Evolutionary conservation across 257 asterid species (phyloP).

Genomic region (Rhazya stricta): DNA sequence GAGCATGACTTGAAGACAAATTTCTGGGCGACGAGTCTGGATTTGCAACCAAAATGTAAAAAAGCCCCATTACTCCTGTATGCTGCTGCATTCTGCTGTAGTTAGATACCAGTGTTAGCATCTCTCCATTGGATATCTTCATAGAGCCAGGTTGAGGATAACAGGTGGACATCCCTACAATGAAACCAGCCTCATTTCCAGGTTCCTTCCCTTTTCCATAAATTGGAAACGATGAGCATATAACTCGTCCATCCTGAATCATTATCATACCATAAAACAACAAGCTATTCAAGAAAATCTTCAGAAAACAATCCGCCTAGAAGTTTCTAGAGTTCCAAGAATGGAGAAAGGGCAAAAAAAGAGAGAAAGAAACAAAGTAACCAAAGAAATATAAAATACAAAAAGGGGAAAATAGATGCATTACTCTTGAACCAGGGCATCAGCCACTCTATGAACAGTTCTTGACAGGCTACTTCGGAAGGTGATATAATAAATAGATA

Average conservation of each 20-base stretch:
- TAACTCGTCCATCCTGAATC: constrained; percentile 58
- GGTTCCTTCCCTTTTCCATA: constrained; percentile 68
- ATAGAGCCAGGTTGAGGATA: constrained; percentile 77
- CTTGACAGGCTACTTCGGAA: no score
- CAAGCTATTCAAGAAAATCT: not conserved
- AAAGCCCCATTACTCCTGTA: constrained; percentile 91
- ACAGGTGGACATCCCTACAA: constrained; percentile 86
- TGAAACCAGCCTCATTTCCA: constrained; percentile 82
- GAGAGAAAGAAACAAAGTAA: no score
- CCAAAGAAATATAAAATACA: no score
- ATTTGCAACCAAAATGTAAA: constrained; percentile 67
- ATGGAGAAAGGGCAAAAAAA: not conserved
- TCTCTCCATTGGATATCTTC: constrained; percentile 68
- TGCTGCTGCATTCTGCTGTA: constrained; percentile 51
- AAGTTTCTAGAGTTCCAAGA: not conserved
- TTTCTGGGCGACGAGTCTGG: constrained; percentile 33
- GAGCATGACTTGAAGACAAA: constrained; percentile 22
- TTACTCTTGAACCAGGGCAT: not conserved
- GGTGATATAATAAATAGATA: not conserved
- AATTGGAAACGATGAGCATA: constrained; percentile 66
- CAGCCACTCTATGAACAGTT: no score
- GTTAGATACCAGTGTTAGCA: constrained; percentile 54
- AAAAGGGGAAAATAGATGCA: not conserved
- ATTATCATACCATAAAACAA: constrained; percentile 9
- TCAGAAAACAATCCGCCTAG: not conserved